Evolutionary conservation across 306 rosid genomes (phyloP).

Genomic region (Vigna nakashimae): DNA sequence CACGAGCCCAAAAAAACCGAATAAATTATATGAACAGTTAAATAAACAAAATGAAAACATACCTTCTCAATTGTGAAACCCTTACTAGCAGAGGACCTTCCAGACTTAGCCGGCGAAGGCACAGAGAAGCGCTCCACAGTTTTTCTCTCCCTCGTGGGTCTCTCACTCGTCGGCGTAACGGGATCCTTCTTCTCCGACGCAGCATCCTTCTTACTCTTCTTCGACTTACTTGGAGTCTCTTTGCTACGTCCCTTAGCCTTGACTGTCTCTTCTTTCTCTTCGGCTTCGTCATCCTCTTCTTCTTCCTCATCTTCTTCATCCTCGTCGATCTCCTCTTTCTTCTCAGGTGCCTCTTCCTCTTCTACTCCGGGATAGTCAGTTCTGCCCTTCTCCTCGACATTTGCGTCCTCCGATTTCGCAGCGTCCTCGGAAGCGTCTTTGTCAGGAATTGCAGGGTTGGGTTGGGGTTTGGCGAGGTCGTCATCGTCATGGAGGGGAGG

Average conservation of each 20-base stretch:
- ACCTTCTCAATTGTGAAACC: conserved; percentile 78
- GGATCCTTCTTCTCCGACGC: conserved; percentile 44
- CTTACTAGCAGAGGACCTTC: conserved; percentile 63
- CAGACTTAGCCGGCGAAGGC: conserved; percentile 54
- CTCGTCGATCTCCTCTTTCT: conserved; percentile 15
- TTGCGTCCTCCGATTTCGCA: conserved; percentile 25
- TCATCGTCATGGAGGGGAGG: conserved; percentile 45
- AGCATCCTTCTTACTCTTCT: conserved; percentile 10
- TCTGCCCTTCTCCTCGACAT: conserved; percentile 20
- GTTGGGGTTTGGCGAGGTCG: conserved; percentile 13
- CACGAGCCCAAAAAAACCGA: not conserved
- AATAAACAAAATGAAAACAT: not conserved
- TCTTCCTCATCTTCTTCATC: conserved; percentile 11
- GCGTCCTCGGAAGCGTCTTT: conserved; percentile 15
- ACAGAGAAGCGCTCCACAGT: conserved; percentile 78
- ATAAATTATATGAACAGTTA: not conserved
- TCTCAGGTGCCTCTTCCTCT: not conserved
- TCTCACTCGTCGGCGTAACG: conserved; percentile 67
- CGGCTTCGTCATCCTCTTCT: conserved; percentile 24
- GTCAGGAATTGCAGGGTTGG: not conserved
- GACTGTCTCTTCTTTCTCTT: conserved; percentile 36
- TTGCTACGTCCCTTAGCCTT: conserved; percentile 40
- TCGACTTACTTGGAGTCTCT: conserved; percentile 39
- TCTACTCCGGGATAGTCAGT: conserved; percentile 16
- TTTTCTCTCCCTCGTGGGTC: conserved; percentile 91